A percentile compares a stretch with the other conserved stretches of the same genome.
phyloP scores from a whole-genome alignment of 208 protist species.

The Kentomonas sorsogonicus region DNA sequence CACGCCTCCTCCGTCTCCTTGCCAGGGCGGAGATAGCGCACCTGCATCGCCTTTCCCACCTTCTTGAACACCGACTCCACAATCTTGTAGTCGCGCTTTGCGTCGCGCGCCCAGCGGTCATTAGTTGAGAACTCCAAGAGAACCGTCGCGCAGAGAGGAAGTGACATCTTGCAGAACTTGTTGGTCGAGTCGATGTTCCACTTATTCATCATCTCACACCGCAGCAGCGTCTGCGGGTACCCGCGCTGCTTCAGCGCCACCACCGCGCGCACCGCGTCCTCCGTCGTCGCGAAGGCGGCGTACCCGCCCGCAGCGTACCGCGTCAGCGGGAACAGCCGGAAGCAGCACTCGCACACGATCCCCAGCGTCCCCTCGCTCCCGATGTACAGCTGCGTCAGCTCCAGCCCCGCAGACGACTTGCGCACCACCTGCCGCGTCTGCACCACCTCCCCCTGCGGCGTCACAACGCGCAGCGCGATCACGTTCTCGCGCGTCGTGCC shows the following conservation, averaged over 20 bases:
- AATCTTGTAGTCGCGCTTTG: conserved; percentile 55
- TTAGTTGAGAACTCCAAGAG: conserved; percentile 70
- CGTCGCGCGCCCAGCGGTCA: conserved; percentile 33
- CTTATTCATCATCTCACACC: conserved; percentile 73
- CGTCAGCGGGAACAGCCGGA: conserved; percentile 44
- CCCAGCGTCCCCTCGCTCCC: conserved; percentile 88
- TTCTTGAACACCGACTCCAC: conserved; percentile 31
- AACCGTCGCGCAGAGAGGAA: conserved; percentile 41
- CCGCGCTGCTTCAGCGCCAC: conserved; percentile 43
- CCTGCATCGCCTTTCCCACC: conserved; percentile 14
- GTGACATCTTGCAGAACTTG: conserved; percentile 31
- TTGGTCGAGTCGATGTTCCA: conserved; percentile 39
- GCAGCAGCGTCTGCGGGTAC: conserved; percentile 42
- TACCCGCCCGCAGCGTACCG: conserved; percentile 36
- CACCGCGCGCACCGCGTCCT: conserved; percentile 40
- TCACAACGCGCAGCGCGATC: conserved; percentile 53
- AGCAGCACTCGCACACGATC: conserved; percentile 71
- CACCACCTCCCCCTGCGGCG: conserved; percentile 42
- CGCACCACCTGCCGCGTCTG: conserved; percentile 64
- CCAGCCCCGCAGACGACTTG: conserved; percentile 83
- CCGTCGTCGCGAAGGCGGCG: conserved; percentile 38
- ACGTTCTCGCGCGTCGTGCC: conserved; percentile 84
- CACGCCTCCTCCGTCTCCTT: conserved; percentile 37
- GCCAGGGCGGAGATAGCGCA: conserved; percentile 35
- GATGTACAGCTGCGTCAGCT: conserved; percentile 88